Evolutionary conservation across 495 filamentous ascomycete species (phyloP), one percentile per base, ranked within the genome.

Genomic region (Hypoxylon cercidicola): DNA sequence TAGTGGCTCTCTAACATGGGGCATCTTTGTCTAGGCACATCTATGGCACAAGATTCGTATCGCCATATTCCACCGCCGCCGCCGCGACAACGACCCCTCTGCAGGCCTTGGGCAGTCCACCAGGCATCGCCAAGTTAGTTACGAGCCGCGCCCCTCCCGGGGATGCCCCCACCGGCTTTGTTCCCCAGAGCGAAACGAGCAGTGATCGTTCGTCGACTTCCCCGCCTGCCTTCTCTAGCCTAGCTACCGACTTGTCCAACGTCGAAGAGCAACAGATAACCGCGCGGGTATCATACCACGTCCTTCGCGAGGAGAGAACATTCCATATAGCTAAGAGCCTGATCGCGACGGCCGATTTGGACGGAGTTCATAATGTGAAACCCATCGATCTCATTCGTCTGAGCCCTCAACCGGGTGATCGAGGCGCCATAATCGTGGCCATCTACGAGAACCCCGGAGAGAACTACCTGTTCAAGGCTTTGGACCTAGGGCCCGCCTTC

Each of bases 371-470:
- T 69, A 92, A 92, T 43, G 82, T 89, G 44, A 85, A 85, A 50
- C 91, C 92, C 1, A 77, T 97, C 30, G 89, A 94, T 40, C 79
- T 94, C 34, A 76, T 90, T 18, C 82, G 87, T 11, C 76, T 97
- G 11, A 84, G 84, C 9, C 79, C 83, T 7, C 82, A 87, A 50
- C 82, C 85, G 15, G 85, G 86, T 8, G 89, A 93, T 64, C 79
- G 83, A 8, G 85, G 81, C 0, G 78, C 86, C 16, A 81, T 95
- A 28, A 76, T 91, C 10, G 90, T 90, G 4, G 87, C 87, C 15
- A 90, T 96, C 39, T 93, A 90, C 63, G 89, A 93, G 70, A 83
- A 87, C n/a, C 88, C 90, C 0, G 92, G 92, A 10, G 79, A 78
- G 3, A 93, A 96, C 62, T 87, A 88, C 67, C 74, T 97, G 18